Evolutionary conservation across 1,284 basidiomycete species (phyloP), one percentile per base, ranked within the genome.

Genomic region (Termitomyces sp.): DNA sequence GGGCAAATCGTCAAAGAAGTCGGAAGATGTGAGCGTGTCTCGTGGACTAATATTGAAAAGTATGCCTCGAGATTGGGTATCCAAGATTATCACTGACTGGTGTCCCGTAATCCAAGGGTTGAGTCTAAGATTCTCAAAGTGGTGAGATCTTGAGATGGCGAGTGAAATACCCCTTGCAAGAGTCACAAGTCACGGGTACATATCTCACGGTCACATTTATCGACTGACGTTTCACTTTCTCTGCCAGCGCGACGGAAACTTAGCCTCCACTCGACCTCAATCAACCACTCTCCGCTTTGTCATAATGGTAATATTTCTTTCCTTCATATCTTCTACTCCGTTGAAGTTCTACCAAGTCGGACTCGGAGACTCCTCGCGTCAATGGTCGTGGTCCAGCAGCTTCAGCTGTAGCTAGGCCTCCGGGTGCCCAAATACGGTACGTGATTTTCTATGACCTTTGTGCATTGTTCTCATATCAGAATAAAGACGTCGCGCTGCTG

Each of bases 361-460:
- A 86, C 72, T 85, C 84, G 64, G 84, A 86, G 67, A 77, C 81
- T 57, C 69, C 78, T 55, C 77, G 75, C 62, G 67, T 65, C 47
- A 71, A 70, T 58, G 72, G 72, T 57, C 71, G 69, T 65, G 69
- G 70, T 55, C 54, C 70, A 54, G 52, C 62, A 30, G 72, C 49
- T 33, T 50, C 71, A 52, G 76, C 74, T 46, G 80, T 88, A 54
- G 82, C 82, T 53, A 86, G 82, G 69, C 88, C 88, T 15, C 83
- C 85, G 63, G 87, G 86, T 65, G 83, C 86, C 61, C 86, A 88
- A 71, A 82, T 91, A 72, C 82, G 88, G 88, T 90, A 63, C 57
- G 83, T 75, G 50, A 19, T 34, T 2, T 45, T 30, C 19, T 51
- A 44, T 42, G 41, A n/a, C 50, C 40, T 39, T 41, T 43, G 3